phyloP scores from a whole-genome alignment of 2,329 filamentous ascomycete genomes.

The Alternaria sp. region DNA sequence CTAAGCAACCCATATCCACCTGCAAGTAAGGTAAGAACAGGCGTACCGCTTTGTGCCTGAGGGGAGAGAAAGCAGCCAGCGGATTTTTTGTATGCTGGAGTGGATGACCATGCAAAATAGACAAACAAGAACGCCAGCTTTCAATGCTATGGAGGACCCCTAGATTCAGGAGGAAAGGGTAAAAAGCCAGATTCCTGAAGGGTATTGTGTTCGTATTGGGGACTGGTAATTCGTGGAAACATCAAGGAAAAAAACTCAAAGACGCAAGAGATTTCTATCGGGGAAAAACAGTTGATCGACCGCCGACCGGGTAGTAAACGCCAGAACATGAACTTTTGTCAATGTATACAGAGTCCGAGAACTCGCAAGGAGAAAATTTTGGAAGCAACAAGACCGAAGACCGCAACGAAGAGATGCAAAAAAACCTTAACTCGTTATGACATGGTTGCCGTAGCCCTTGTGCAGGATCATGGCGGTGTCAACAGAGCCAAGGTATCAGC shows the following conservation, averaged over 20 bases:
- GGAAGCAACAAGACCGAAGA: constrained; percentile 31
- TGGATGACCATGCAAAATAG: constrained; percentile 32
- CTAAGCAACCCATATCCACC: constrained; percentile 8
- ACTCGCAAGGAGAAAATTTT: constrained; percentile 25
- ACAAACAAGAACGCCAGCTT: constrained; percentile 39
- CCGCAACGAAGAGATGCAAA: not conserved
- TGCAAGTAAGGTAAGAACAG: constrained; percentile 25
- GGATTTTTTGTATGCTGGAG: constrained; percentile 17
- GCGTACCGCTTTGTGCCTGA: constrained; percentile 42
- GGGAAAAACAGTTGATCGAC: constrained; percentile 26
- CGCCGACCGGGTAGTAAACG: constrained; percentile 40
- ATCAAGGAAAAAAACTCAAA: constrained; percentile 23
- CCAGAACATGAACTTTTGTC: constrained; percentile 44
- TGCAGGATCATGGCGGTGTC: constrained; percentile 45
- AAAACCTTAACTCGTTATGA: not conserved
- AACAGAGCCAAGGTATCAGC: constrained; percentile 61
- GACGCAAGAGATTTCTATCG: constrained; percentile 28
- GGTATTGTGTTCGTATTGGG: constrained; percentile 39
- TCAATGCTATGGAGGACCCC: constrained; percentile 33
- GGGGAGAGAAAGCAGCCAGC: constrained; percentile 20
- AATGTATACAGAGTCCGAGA: constrained; percentile 32
- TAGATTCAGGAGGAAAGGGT: constrained; percentile 24
- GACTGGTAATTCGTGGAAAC: constrained; percentile 33
- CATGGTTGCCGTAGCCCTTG: not conserved
- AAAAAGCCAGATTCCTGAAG: constrained; percentile 25